Evolutionary conservation across 106 monocot species (phyloP).

Genomic region (Platanthera zijinensis): DNA sequence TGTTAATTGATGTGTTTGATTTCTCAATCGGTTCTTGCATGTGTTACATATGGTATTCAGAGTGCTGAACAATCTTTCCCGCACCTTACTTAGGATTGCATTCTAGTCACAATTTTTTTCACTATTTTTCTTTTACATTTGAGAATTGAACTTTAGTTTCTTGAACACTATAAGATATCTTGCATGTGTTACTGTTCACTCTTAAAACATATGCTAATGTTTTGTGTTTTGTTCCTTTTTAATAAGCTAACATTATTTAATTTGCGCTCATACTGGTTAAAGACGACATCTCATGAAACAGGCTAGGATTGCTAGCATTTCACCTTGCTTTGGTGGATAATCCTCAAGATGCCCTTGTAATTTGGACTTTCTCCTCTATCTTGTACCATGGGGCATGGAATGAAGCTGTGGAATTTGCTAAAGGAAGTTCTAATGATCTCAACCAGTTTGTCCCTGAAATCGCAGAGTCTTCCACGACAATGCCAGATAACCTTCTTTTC

Average conservation of each 20-base stretch:
- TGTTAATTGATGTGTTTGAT: too few species aligned
- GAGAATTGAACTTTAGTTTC: not conserved
- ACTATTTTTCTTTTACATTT: too few species aligned
- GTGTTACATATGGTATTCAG: too few species aligned
- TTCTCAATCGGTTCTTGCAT: too few species aligned
- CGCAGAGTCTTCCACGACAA: conserved; percentile 10
- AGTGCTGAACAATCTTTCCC: too few species aligned
- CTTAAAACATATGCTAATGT: too few species aligned
- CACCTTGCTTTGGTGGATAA: conserved; percentile 63
- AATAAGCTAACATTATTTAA: not conserved
- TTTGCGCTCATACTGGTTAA: not conserved
- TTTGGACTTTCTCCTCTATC: conserved; percentile 64
- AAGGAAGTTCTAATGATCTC: conserved; percentile 18
- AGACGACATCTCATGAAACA: conserved; percentile 17
- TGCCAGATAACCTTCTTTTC: conserved; percentile 39
- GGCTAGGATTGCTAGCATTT: conserved; percentile 74
- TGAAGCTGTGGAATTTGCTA: conserved; percentile 32
- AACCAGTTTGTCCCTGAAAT: conserved; percentile 69
- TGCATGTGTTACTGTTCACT: too few species aligned
- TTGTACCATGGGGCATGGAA: conserved; percentile 54
- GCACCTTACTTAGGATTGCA: too few species aligned
- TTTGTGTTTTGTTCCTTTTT: not conserved
- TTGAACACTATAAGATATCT: not conserved
- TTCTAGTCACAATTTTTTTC: too few species aligned
- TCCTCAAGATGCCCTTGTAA: conserved; percentile 62